These are phyloP conservation scores for Podospora tetraspora DNA, from an alignment of 495 filamentous ascomycete species.

Conservation along the genomic window DNA sequence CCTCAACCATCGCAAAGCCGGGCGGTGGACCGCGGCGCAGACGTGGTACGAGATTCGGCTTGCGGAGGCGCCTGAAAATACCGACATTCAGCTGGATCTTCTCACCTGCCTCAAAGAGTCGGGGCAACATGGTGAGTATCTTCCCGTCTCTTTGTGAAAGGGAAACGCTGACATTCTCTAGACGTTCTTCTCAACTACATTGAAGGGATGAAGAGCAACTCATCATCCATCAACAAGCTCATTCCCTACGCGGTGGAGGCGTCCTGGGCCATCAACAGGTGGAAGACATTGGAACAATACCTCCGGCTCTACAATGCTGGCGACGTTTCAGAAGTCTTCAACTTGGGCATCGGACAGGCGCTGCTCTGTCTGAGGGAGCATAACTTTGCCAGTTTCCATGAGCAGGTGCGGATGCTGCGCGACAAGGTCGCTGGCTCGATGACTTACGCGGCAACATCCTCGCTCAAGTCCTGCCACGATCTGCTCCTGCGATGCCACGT, in stretches of 20 bases:
- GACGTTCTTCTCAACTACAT: slow-evolving; percentile 81
- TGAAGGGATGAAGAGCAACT: slow-evolving; percentile 62
- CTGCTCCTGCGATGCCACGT: slow-evolving; percentile 78
- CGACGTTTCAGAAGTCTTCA: slow-evolving; percentile 65
- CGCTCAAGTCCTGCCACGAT: slow-evolving; percentile 76
- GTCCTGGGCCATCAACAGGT: slow-evolving; percentile 80
- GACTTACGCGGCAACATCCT: slow-evolving; percentile 66
- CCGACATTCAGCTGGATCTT: slow-evolving; percentile 73
- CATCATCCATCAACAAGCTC: slow-evolving; percentile 50
- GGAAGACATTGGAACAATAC: slow-evolving; percentile 68
- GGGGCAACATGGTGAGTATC: slow-evolving; percentile 69
- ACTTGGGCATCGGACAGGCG: slow-evolving; percentile 69
- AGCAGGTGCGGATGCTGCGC: slow-evolving; percentile 58
- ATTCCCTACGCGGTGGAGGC: slow-evolving; percentile 83
- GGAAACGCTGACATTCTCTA: slow-evolving; percentile 31
- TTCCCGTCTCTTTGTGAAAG: neutral
- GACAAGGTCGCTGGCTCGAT: slow-evolving; percentile 67
- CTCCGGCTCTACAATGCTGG: slow-evolving; percentile 47
- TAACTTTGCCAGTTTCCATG: slow-evolving; percentile 49
- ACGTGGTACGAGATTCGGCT: slow-evolving; percentile 94
- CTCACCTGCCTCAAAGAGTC: slow-evolving; percentile 87
- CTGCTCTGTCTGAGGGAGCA: slow-evolving; percentile 59
- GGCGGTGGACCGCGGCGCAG: slow-evolving; percentile 96
- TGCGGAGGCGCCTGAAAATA: slow-evolving; percentile 68
- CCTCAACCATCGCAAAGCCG: slow-evolving; percentile 83